Percentiles rank a stretch among this genome's conserved stretches.
These are phyloP conservation scores for Erysimum cheiranthoides DNA, from an alignment of 345 rosid genomes.

Conservation along the genomic window DNA sequence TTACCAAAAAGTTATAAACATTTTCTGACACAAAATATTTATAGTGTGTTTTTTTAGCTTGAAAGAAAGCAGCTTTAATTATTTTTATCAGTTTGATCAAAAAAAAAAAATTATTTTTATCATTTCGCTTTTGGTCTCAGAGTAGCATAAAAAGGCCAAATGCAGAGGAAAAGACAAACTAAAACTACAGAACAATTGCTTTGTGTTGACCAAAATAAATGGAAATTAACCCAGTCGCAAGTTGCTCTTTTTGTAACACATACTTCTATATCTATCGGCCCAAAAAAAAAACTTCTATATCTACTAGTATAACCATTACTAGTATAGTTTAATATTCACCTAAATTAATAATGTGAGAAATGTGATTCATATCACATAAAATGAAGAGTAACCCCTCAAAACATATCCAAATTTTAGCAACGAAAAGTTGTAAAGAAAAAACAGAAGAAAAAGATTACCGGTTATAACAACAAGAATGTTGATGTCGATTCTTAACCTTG, in stretches of 20 bases:
- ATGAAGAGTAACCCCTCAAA: not conserved
- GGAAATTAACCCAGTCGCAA: constrained; percentile 22
- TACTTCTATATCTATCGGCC: not conserved
- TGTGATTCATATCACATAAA: not conserved
- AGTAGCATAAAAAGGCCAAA: constrained; percentile 19
- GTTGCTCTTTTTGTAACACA: too few relatives aligned
- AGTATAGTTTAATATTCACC: not conserved
- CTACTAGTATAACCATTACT: not conserved
- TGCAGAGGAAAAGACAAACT: constrained; percentile 10
- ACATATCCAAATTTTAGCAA: not conserved
- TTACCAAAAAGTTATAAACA: not conserved
- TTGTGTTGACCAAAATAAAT: constrained; percentile 12
- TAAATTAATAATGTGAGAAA: not conserved
- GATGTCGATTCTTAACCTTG: constrained; percentile 62
- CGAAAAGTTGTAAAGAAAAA: not conserved
- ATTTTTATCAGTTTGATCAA: too few relatives aligned
- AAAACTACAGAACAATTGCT: not conserved
- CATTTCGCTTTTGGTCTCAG: not conserved
- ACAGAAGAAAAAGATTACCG: constrained; percentile 49
- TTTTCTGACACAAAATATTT: too few relatives aligned
- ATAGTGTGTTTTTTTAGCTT: not conserved
- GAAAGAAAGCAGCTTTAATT: constrained; percentile 4
- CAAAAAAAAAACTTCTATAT: not conserved
- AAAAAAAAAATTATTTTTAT: not conserved
- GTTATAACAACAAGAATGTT: constrained; percentile 76